Conservation (phyloP, 768 basidiomycete genomes). For the Agrocybe chaxingu region DNA sequence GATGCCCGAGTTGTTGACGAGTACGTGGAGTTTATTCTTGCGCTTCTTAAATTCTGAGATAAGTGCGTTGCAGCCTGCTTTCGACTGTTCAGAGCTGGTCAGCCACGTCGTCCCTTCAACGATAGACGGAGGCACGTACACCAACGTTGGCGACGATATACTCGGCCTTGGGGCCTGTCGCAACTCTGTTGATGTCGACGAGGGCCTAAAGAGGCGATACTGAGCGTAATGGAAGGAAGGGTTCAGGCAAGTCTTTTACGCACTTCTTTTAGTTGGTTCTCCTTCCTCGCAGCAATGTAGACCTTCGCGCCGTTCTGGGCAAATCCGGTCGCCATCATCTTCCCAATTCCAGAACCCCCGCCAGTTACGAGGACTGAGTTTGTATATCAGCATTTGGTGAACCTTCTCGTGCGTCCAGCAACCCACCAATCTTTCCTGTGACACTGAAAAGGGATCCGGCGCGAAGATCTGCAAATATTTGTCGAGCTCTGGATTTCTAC, state of each 20-base stretch:
- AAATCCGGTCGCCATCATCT: slow-evolving; percentile 79
- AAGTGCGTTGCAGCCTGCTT: slow-evolving; percentile 76
- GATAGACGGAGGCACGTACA: slow-evolving; percentile 38
- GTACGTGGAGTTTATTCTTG: slow-evolving; percentile 73
- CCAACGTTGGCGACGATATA: slow-evolving; percentile 75
- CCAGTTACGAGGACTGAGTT: slow-evolving; percentile 74
- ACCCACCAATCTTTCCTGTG: slow-evolving; percentile 63
- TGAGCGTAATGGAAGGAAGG: not conserved
- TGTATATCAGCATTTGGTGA: not conserved
- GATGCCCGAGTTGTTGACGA: slow-evolving; percentile 82
- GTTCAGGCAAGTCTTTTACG: slow-evolving; percentile 14
- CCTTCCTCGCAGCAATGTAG: slow-evolving; percentile 87
- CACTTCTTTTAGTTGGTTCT: slow-evolving; percentile 73
- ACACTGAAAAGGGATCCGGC: slow-evolving; percentile 59
- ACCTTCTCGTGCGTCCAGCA: not conserved
- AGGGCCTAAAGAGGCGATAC: slow-evolving; percentile 33
- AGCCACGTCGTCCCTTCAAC: not conserved
- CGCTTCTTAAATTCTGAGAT: slow-evolving; percentile 63
- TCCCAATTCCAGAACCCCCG: slow-evolving; percentile 80
- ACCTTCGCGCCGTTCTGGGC: slow-evolving; percentile 86
- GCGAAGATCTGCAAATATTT: slow-evolving; percentile 37
- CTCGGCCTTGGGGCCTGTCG: slow-evolving; percentile 55
- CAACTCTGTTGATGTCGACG: slow-evolving; percentile 56
- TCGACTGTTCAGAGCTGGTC: slow-evolving; percentile 42
- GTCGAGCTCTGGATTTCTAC: too few relatives aligned